Percentiles rank a stretch among this genome's conserved stretches.
Conservation (phyloP, 805 yeast genomes). For the Starmera dryadoides region DNA sequence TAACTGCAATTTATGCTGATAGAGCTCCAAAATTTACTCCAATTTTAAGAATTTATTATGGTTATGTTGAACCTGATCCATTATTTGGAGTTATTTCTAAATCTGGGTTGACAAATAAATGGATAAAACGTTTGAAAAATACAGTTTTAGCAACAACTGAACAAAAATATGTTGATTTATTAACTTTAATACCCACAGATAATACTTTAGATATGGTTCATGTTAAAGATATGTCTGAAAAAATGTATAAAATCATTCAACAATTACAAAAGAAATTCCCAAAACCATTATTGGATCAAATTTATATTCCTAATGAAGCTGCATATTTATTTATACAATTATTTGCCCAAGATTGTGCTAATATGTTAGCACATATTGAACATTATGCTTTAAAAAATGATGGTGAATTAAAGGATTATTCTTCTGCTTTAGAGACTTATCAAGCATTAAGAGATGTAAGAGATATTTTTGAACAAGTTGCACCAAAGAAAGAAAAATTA, state of each 20-base stretch:
- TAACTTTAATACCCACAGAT: constrained; percentile 52
- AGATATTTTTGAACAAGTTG: constrained; percentile 41
- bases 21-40: constrained; percentile 57
- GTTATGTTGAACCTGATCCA: constrained; percentile 40
- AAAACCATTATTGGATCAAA: constrained; percentile 50
- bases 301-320: constrained; percentile 43
- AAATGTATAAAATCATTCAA: constrained; percentile 41
- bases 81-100: constrained; percentile 29
- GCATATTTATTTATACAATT: constrained; percentile 43
- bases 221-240: constrained; percentile 48
- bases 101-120: constrained; percentile 33
- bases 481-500: constrained; percentile 30
- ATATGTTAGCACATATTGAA: constrained; percentile 42
- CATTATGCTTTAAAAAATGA: constrained; percentile 25
- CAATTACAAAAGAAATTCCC: constrained; percentile 52
- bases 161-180: constrained; percentile 32
- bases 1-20: constrained; percentile 34
- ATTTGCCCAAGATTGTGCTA: constrained; percentile 45
- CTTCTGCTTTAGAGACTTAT: constrained; percentile 54
- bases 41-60: constrained; percentile 39
- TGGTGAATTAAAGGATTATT: constrained; percentile 33
- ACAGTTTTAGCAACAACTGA: constrained; percentile 34
- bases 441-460: constrained; percentile 45
- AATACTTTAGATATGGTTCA: constrained; percentile 45
- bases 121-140: constrained; percentile 31